These are phyloP conservation scores for Neurospora terricola DNA, from an alignment of 495 filamentous ascomycete genomes.

Conservation along the genomic window DNA sequence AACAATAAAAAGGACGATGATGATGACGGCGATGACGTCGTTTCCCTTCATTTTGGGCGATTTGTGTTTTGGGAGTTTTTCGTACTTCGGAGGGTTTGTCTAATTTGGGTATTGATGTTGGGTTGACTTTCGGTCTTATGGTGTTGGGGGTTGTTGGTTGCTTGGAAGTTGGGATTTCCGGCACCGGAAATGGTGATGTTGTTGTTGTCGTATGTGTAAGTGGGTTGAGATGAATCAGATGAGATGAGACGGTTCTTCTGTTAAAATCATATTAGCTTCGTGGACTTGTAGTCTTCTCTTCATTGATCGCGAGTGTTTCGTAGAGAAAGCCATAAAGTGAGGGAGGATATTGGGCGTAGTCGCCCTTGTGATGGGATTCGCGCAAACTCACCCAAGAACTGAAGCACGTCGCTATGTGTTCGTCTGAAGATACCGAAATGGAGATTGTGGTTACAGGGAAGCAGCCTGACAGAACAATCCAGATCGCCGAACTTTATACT, in stretches of 20 bases:
- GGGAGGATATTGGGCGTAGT: not conserved
- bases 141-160: not conserved
- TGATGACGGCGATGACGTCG: slow-evolving; percentile 72
- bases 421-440: not conserved
- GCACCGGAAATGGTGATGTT: not conserved
- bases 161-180: not conserved
- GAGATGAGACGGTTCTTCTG: not conserved
- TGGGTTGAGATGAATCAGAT: not conserved
- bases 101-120: not conserved
- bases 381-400: not conserved
- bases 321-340: not conserved
- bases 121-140: not conserved
- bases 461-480: not conserved
- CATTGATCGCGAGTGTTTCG: not conserved
- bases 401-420: not conserved
- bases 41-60: slow-evolving; percentile 53
- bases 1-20: slow-evolving; percentile 68
- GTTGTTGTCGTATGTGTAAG: not conserved
- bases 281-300: not conserved
- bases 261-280: not conserved
- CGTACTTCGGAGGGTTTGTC: not conserved
- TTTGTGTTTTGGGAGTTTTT: not conserved
- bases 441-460: not conserved
- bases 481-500: not conserved
- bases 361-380: not conserved